These are phyloP conservation scores for Blastocystis sp. DNA, from an alignment of 352 stramenopile genomes.

Conservation along the genomic window DNA sequence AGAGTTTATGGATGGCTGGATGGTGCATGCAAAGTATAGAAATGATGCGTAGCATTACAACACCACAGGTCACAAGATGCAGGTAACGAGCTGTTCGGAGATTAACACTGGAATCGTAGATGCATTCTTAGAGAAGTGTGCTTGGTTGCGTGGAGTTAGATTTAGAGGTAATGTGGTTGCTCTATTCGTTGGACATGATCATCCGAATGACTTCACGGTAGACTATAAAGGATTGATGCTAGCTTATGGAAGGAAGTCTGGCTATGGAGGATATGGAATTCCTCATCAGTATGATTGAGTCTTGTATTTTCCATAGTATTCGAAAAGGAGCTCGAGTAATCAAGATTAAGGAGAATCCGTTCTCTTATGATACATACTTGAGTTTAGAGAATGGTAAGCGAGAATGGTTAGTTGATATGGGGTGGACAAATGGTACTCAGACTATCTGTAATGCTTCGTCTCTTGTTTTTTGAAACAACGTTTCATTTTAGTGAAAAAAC, in stretches of 20 bases:
- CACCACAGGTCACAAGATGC: slow-evolving; percentile 39
- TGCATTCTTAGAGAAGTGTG: slow-evolving; percentile 52
- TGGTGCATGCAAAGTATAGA: background rate
- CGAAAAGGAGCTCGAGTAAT: slow-evolving; percentile 47
- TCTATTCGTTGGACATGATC: slow-evolving; percentile 56
- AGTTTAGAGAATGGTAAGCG: background rate
- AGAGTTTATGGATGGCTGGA: slow-evolving; percentile 59
- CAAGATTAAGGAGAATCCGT: slow-evolving; percentile 28
- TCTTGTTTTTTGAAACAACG: slow-evolving; percentile 14
- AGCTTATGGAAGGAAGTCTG: slow-evolving; percentile 54
- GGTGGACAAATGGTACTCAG: slow-evolving; percentile 64
- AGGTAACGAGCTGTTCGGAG: slow-evolving; percentile 33
- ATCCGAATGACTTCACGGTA: slow-evolving; percentile 57
- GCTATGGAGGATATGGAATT: slow-evolving; percentile 57
- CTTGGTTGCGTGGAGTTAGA: background rate
- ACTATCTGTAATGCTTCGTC: slow-evolving; percentile 42
- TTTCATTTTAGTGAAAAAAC: background rate
- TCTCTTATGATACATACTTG: slow-evolving; percentile 44
- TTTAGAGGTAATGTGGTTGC: slow-evolving; percentile 43
- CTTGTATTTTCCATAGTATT: background rate
- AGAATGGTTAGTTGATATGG: slow-evolving; percentile 51
- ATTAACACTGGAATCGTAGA: slow-evolving; percentile 61
- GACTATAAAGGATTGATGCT: slow-evolving; percentile 43
- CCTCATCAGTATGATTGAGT: background rate
- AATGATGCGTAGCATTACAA: slow-evolving; percentile 30